Base-by-base conservation (phyloP, 2,329 filamentous ascomycete species). In the Stemphylium vesicarium region DNA sequence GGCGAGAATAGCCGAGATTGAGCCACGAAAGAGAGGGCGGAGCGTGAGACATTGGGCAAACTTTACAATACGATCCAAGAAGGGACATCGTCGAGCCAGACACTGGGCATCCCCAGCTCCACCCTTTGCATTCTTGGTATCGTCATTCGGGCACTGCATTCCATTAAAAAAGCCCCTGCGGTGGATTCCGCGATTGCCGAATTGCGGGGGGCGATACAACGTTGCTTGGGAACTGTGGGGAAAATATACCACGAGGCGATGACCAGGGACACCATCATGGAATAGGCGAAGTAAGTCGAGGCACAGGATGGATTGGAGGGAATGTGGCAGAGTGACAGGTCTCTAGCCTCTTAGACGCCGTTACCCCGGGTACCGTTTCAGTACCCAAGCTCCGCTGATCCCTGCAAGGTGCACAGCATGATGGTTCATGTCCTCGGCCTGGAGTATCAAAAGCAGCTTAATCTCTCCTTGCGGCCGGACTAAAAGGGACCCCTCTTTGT, bases 391-490 rank as follows among this genome's bases (percentile, higher is more conserved):
- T 59, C 62, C 62, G 70, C 65, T 50, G 60, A 73, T 68, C 69
- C 72, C 62, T 73, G 71, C 64, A 65, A 51, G 60, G 63, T 59
- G 66, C 59, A 64, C 60, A 65, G 63, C 65, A 69, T 62, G 59
- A 68, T 64, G 64, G 64, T 69, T 59, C 57, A 57, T 64, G 64
- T 65, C 66, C 68, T 69, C 65, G 69, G 67, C 69, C 62, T 69
- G 55, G 58, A 59, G 57, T 63, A 68, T 65, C 60, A 59, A 68
- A 67, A 68, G 46, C 63, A 62, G 55, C 68, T 70, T 69, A 71
- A 72, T 72, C 65, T 68, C 66, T 72, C 70, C 65, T 70, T 73
- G 63, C 59, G 62, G 66, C 64, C 70, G 66, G 58, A 57, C 63
- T 66, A 67, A 72, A 68, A 68, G 65, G 54, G 62, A 71, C 68